phyloP scores from a whole-genome alignment of 202 grass and related monocot species.

The Hordeum pubiflorum region DNA sequence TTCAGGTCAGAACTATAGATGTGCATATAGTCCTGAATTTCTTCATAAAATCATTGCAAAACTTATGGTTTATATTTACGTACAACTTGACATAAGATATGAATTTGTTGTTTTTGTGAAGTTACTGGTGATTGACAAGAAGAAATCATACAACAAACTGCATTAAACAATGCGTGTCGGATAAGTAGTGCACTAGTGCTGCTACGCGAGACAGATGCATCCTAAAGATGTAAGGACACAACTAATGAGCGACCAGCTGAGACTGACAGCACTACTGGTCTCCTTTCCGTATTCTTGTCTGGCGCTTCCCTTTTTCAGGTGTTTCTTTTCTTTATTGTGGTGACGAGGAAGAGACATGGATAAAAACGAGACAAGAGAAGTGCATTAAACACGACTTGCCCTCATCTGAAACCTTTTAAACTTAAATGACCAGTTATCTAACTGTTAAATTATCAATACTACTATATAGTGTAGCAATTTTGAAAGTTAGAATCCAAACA shows the following conservation, averaged over 20 bases:
- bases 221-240: neutral
- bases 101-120: neutral
- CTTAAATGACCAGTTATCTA: neutral
- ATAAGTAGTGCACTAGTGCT: neutral
- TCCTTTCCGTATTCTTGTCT: neutral
- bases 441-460: neutral
- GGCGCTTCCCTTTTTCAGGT: neutral
- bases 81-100: neutral
- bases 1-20: neutral
- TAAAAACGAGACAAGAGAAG: neutral
- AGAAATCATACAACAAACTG: neutral
- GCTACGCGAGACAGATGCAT: neutral
- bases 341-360: neutral
- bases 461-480: no score
- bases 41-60: neutral
- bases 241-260: neutral
- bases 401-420: neutral
- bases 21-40: neutral
- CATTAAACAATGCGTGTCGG: neutral
- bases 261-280: neutral
- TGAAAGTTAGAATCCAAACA: no score
- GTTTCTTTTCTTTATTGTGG: neutral
- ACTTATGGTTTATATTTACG: neutral
- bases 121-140: neutral
- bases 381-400: neutral